Evolutionary conservation across 148 eudicot species (phyloP), one percentile per base, ranked within the genome.

Genomic region (Chenopodium quinoa): DNA sequence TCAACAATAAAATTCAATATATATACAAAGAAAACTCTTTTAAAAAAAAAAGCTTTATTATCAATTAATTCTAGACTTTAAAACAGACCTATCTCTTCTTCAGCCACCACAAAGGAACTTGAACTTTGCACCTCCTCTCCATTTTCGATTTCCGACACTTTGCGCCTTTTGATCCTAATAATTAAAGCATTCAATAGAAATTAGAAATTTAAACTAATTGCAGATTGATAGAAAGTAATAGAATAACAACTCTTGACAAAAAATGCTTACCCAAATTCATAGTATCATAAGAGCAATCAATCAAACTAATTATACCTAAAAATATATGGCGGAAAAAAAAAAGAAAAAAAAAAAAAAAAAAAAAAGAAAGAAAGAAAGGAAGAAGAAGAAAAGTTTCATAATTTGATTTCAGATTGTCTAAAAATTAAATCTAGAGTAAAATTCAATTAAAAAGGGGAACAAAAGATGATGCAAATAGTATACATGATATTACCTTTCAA

Each of bases 131-230:
- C 64, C 66, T 87, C 88, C 63, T 65, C 37, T 29, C n/a, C 25
- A 20, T 71, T 78, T 78, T 84, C 89, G 4, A 48, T 60, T 76
- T 80, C 78, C 84, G 82, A 92, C 82, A 90, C 83, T 84, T 90
- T 94, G 62, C 86, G 95, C 81, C 90, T 89, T 83, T 92, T 92
- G 71, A 78, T 80, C 86, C 98, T 94, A 84, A 79, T 60, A 73
- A 22, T 78, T 77, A 4, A 77, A 68, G 58, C 73, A 79, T 16
- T 22, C 4, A 23, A 31, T 70, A 37, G 23, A 76, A n/a, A n/a
- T n/a, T n/a, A n/a, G n/a, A n/a, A 25, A 32, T 19, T 40, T 20
- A 63, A 25, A 25, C 13, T 17, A 2, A 63, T 31, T 58, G 6
- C 27, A 12, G 1, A 23, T 0, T 62, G 47, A 81, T 10, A 73